Evolutionary conservation across 495 filamentous ascomycete species (phyloP).

Genomic region (Lophium mytilinum): DNA sequence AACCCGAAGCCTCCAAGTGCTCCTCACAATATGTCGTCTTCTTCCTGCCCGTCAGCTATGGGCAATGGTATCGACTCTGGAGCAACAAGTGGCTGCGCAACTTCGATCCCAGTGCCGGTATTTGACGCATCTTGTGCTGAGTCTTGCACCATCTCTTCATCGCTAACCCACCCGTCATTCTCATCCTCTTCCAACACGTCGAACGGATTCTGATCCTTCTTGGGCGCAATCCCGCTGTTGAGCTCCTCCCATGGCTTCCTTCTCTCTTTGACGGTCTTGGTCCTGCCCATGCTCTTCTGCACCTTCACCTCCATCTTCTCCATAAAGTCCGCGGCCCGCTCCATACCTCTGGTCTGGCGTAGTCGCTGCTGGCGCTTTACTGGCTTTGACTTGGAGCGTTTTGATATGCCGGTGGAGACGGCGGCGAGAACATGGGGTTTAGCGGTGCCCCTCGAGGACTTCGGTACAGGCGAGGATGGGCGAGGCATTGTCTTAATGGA

Average conservation of each 20-base stretch:
- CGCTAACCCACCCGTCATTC: conserved; percentile 29
- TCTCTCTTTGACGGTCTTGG: conserved; percentile 47
- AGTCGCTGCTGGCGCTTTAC: conserved; percentile 56
- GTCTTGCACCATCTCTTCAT: conserved; percentile 35
- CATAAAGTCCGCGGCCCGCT: conserved; percentile 61
- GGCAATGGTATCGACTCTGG: conserved; percentile 16
- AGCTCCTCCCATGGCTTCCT: conserved; percentile 27
- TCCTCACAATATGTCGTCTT: conserved; percentile 17
- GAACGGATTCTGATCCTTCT: conserved; percentile 11
- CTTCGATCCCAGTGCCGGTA: neutral
- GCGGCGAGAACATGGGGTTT: conserved; percentile 54
- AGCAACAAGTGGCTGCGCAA: neutral
- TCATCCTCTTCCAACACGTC: conserved; percentile 15
- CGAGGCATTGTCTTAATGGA: conserved; percentile 50
- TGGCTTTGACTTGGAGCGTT: conserved; percentile 46
- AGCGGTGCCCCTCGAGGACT: conserved; percentile 34
- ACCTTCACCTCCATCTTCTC: conserved; percentile 65
- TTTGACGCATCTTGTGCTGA: neutral
- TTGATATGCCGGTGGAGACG: conserved; percentile 57
- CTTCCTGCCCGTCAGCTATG: neutral
- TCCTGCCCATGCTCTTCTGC: conserved; percentile 53
- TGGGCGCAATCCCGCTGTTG: conserved; percentile 13
- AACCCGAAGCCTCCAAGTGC: no score
- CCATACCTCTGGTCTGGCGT: conserved; percentile 63
- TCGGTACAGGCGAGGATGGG: neutral